Conservation (phyloP, 2,329 filamentous ascomycete species). For the Aspergillus sp. region DNA sequence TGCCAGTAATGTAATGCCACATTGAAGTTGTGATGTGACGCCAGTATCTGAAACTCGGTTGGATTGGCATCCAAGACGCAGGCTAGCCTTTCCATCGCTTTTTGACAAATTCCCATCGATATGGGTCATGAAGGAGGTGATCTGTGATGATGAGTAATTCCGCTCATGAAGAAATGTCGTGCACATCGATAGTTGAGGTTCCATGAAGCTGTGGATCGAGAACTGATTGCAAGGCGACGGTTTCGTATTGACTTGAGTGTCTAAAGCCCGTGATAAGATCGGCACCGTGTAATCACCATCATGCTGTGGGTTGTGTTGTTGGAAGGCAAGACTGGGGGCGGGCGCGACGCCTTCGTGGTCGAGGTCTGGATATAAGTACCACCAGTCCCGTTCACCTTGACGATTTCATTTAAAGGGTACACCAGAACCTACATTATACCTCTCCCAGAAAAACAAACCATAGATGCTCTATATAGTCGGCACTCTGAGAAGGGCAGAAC, state of each 20-base stretch:
- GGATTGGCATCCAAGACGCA: background rate
- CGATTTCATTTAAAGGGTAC: conserved; percentile 10
- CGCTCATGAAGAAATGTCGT: background rate
- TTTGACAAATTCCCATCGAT: background rate
- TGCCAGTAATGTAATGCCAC: no score
- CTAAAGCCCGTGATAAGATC: background rate
- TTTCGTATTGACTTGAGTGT: background rate
- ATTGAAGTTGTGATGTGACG: background rate
- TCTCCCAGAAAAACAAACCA: conserved; percentile 15
- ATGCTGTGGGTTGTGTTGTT: background rate
- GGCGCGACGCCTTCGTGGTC: background rate
- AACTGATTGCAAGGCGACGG: background rate
- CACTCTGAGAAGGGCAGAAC: conserved; percentile 10
- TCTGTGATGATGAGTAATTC: background rate
- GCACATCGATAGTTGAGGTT: background rate
- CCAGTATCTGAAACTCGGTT: background rate
- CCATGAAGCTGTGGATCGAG: background rate
- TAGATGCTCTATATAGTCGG: conserved; percentile 22
- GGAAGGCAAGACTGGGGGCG: background rate
- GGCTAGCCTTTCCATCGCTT: background rate
- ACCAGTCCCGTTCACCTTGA: background rate
- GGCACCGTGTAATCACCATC: background rate
- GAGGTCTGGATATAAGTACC: background rate
- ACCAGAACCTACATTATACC: conserved; percentile 15
- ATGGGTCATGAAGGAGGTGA: background rate